Evolutionary conservation across 768 basidiomycete genomes (phyloP).

Genomic region (Amanita thiersii): DNA sequence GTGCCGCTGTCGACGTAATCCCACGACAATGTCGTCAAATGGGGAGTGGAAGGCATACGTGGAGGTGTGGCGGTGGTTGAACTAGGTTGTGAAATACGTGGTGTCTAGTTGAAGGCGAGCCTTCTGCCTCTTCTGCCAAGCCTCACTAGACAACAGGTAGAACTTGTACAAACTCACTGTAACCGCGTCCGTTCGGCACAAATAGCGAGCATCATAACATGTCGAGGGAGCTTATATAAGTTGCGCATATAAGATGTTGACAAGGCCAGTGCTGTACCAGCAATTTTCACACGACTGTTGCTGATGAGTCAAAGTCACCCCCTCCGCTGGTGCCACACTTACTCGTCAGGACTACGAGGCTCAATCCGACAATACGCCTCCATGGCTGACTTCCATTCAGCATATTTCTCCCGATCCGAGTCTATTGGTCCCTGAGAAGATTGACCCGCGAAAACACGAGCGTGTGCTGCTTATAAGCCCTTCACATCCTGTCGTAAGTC

Average conservation of each 20-base stretch:
- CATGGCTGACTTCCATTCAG: background rate
- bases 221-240: slow-evolving; percentile 4
- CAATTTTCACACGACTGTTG: slow-evolving; percentile 3
- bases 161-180: slow-evolving; percentile 4
- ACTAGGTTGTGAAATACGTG: slow-evolving; percentile 5
- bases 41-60: background rate
- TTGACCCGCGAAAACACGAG: slow-evolving; percentile 1
- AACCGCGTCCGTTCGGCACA: slow-evolving; percentile 4
- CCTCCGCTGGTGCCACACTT: background rate
- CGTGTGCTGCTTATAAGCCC: background rate
- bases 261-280: background rate
- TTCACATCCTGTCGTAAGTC: slow-evolving; percentile 1
- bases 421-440: slow-evolving; percentile 1
- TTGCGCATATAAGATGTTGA: slow-evolving; percentile 2
- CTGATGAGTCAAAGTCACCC: slow-evolving; percentile 2
- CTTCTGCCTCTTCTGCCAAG: background rate
- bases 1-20: too few species aligned
- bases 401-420: slow-evolving; percentile 1
- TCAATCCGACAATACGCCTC: background rate
- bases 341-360: background rate
- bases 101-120: slow-evolving; percentile 3
- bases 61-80: slow-evolving; percentile 5
- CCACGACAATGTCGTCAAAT: slow-evolving; percentile 1
- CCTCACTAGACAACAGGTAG: slow-evolving; percentile 2
- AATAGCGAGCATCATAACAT: background rate